A percentile compares a stretch with the other conserved stretches of the same genome.
Conservation (phyloP, 768 basidiomycete genomes). For the Mycena albidolilacea region DNA sequence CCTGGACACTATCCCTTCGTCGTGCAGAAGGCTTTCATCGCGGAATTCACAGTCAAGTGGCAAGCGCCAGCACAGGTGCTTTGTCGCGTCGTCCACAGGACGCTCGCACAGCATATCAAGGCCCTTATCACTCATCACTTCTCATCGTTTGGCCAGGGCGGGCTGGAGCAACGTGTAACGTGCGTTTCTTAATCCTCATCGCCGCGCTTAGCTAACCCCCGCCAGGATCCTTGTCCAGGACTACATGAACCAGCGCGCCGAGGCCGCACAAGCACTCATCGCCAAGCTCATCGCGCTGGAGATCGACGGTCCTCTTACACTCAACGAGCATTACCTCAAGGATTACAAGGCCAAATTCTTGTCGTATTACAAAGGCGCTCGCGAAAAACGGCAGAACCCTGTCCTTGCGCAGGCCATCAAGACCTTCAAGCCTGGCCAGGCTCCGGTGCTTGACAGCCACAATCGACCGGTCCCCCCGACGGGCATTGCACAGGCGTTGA, state of each 20-base stretch:
- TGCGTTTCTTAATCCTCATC: conserved; percentile 43
- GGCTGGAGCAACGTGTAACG: conserved; percentile 64
- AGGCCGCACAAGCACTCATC: conserved; percentile 57
- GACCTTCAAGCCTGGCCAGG: too few relatives aligned
- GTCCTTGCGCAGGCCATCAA: conserved; percentile 30
- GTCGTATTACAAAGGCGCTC: conserved; percentile 60
- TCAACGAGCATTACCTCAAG: conserved; percentile 60
- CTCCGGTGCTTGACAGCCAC: too few relatives aligned
- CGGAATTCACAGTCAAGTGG: conserved; percentile 64
- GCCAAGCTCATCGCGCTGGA: conserved; percentile 68
- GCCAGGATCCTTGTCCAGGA: conserved; percentile 65
- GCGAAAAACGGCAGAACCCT: conserved; percentile 50
- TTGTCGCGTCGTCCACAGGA: conserved; percentile 55
- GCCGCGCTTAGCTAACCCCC: too few relatives aligned
- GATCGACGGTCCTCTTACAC: conserved; percentile 56
- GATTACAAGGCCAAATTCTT: conserved; percentile 66
- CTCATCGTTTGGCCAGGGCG: conserved; percentile 64
- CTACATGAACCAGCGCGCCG: conserved; percentile 62
- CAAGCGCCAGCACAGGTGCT: conserved; percentile 59
- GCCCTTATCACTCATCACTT: conserved; percentile 66
- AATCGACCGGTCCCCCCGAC: conserved; percentile 9
- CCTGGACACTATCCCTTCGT: conserved; percentile 78
- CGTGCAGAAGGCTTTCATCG: conserved; percentile 68
- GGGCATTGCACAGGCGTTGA: conserved; percentile 12
- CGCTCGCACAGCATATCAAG: conserved; percentile 57